phyloP scores from a whole-genome alignment of 1,284 basidiomycete species.

The Melampsora abietis-canadensis region DNA sequence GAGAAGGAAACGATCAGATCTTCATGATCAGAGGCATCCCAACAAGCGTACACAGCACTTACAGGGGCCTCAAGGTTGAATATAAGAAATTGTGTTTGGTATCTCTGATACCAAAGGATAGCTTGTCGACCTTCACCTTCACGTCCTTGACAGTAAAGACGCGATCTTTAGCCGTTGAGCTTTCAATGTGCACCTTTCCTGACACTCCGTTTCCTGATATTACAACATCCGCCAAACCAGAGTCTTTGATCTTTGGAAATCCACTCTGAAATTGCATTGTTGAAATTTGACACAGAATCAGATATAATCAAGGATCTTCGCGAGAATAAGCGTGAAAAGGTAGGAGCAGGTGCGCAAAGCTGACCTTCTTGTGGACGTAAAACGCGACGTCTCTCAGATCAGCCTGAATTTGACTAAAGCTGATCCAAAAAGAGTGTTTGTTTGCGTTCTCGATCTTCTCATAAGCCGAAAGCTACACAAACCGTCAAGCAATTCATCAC shows the following conservation, averaged over 20 bases:
- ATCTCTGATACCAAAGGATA: conserved; percentile 87
- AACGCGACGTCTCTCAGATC: conserved; percentile 89
- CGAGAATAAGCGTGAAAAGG: not conserved
- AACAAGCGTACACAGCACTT: conserved; percentile 10
- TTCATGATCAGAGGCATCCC: not conserved
- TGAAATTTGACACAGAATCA: conserved; percentile 39
- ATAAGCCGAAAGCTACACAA: conserved; percentile 53
- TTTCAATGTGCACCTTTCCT: conserved; percentile 59
- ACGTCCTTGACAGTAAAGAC: conserved; percentile 77
- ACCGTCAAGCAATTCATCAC: not conserved
- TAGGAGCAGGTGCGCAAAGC: not conserved
- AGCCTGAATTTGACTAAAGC: conserved; percentile 75
- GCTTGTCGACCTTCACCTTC: conserved; percentile 72
- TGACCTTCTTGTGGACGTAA: conserved; percentile 57
- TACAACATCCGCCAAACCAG: conserved; percentile 85
- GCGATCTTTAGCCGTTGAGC: conserved; percentile 54
- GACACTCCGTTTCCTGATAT: conserved; percentile 69
- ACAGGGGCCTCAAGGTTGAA: conserved; percentile 64
- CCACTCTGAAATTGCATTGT: conserved; percentile 57
- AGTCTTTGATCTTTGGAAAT: conserved; percentile 75
- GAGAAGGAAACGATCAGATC: not conserved
- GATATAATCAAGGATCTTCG: not conserved
- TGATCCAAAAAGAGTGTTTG: conserved; percentile 42
- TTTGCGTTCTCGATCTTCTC: conserved; percentile 55
- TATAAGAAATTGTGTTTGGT: conserved; percentile 86